Evolutionary conservation across 805 yeast genomes (phyloP), one percentile per base, ranked within the genome.

Genomic region (Pichia occidentalis): DNA sequence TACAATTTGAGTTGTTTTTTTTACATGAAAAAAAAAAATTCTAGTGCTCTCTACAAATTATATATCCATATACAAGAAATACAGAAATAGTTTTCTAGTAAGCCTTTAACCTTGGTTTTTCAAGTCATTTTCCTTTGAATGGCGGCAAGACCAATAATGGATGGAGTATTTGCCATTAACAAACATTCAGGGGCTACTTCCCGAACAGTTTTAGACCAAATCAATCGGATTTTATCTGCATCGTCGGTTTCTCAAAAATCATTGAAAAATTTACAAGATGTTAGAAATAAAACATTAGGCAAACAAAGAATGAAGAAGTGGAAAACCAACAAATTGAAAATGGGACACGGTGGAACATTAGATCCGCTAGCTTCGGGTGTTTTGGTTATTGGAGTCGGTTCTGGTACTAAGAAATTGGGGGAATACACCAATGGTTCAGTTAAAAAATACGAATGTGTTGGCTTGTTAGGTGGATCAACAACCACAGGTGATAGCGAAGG

Each of bases 261-360:
- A 34, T 56, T 82, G 36, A 63, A 70, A 18, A 65, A 67, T 29
- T 68, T 75, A 21, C 70, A 68, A 44, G 67, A 68, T 11, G 67
- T 63, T 18, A 67, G 73, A 43, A 61, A 67, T 23, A 68, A 67
- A 29, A 54, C 68, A 12, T 54, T 62, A 23, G 57, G 67, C 36
- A 68, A 71, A 42, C 70, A 73, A 37, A 72, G 73, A 41, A 67
- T 67, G 23, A 64, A 73, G 4, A 79, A 78, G 50, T 77, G 88
- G 24, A 34, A 31, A 7, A 42, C 46, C 2, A 47, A 29, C 7
- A 48, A 47, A 34, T 29, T 48, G 6, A 92, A 92, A 53, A 81
- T 90, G 68, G 99, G 99, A 1, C 99, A 92, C 59, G 99, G 98
- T 14, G 99, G 99, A 8, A 92, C 99, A 0, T 65, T 92, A 26